A percentile compares a stretch with the other conserved stretches of the same genome.
These are phyloP conservation scores for Kwoniella botswanensis DNA, from an alignment of 768 basidiomycete species.

Conservation along the genomic window DNA sequence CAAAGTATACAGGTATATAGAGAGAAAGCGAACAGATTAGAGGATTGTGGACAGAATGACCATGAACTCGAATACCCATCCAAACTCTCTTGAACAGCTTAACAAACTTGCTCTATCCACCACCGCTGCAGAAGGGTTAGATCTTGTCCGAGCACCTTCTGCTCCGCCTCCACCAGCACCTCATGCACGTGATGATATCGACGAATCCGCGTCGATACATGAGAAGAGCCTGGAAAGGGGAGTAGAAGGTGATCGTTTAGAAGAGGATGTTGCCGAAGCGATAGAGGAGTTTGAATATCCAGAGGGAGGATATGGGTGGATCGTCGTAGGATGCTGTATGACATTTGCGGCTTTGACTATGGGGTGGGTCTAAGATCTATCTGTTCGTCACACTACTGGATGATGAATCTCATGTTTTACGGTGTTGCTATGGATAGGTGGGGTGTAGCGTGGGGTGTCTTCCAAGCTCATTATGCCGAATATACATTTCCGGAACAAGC, in stretches of 20 bases:
- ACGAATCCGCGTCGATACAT: not conserved
- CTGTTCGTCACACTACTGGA: not conserved
- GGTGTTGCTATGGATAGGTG: constrained; percentile 10
- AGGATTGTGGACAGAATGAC: too few relatives aligned
- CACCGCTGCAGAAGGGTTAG: not conserved
- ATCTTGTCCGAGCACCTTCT: not conserved
- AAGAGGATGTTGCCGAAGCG: not conserved
- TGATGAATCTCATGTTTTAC: too few relatives aligned
- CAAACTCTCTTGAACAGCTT: not conserved
- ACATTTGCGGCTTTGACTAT: constrained; percentile 35
- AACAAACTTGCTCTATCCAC: not conserved
- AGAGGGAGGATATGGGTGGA: constrained; percentile 46
- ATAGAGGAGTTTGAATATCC: constrained; percentile 32
- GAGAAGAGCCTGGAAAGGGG: not conserved
- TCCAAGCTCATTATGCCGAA: constrained; percentile 23
- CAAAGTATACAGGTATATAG: too few relatives aligned
- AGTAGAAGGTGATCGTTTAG: not conserved
- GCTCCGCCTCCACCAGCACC: not conserved
- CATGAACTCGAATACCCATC: too few relatives aligned
- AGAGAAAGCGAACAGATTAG: too few relatives aligned
- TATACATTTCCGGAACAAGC: constrained; percentile 8
- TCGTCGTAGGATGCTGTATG: constrained; percentile 35
- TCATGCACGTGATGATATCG: not conserved
- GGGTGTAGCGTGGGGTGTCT: constrained; percentile 24
- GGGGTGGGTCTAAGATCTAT: constrained; percentile 27